A percentile compares a stretch with the other conserved stretches of the same genome.
Conservation (phyloP, 2,329 filamentous ascomycete genomes). For the Botrytis tulipae region DNA sequence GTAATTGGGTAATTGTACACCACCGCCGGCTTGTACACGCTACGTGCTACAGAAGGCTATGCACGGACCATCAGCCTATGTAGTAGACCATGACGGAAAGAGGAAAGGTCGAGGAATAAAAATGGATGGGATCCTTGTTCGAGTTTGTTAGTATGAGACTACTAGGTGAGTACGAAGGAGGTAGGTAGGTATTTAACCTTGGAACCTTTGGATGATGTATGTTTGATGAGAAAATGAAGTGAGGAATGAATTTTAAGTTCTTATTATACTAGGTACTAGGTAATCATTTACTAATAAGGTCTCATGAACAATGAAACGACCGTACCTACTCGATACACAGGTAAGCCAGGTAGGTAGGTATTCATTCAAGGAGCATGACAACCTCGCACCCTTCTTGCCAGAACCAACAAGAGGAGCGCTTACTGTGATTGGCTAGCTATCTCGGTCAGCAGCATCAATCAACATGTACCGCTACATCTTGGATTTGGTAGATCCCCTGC, state of each 20-base stretch:
- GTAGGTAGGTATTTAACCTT: too few species aligned
- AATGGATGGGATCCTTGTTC: not conserved
- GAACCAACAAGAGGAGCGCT: not conserved
- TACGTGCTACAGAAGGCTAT: not conserved
- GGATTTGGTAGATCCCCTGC: constrained; percentile 9
- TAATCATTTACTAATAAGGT: not conserved
- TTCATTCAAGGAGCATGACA: not conserved
- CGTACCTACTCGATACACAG: too few species aligned
- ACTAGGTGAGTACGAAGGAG: not conserved
- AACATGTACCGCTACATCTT: not conserved
- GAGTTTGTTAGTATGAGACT: not conserved
- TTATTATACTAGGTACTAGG: too few species aligned
- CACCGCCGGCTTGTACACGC: constrained; percentile 19
- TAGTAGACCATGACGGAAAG: not conserved
- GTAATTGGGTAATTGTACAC: constrained; percentile 20
- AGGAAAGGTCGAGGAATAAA: not conserved
- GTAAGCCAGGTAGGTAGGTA: too few species aligned
- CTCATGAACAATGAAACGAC: not conserved
- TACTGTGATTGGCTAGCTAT: not conserved
- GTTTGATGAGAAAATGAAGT: not conserved
- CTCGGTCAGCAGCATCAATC: not conserved
- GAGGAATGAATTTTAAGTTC: too few species aligned
- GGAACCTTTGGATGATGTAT: not conserved
- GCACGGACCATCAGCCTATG: constrained; percentile 3
- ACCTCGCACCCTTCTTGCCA: not conserved